These are phyloP conservation scores for Sclerotinia glacialis DNA, from an alignment of 2,329 filamentous ascomycete species.

Conservation along the genomic window DNA sequence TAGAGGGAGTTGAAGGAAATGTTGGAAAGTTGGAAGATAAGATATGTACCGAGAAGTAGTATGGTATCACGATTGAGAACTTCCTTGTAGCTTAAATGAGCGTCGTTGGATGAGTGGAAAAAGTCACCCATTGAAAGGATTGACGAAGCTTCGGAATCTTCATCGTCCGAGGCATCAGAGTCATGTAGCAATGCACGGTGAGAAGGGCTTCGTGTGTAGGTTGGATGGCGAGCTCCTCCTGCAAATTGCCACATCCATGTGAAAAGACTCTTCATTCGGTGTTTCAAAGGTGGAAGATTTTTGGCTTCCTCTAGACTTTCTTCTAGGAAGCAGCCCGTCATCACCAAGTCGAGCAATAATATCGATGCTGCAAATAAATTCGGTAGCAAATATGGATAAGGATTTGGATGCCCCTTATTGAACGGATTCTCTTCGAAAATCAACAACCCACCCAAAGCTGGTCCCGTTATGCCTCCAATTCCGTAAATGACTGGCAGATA, in stretches of 20 bases:
- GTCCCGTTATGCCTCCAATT: constrained; percentile 87
- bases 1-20: constrained; percentile 95
- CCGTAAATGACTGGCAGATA: constrained; percentile 97
- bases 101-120: constrained; percentile 43
- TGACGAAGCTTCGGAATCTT: constrained; percentile 40
- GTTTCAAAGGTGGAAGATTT: constrained; percentile 57
- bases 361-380: constrained; percentile 76
- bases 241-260: constrained; percentile 69
- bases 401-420: constrained; percentile 49
- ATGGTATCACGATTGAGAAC: constrained; percentile 79
- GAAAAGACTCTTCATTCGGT: constrained; percentile 58
- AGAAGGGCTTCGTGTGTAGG: constrained; percentile 50
- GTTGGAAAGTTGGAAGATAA: constrained; percentile 91
- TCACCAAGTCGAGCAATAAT: constrained; percentile 66
- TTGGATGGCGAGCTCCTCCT: constrained; percentile 53
- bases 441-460: constrained; percentile 82
- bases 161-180: constrained; percentile 45
- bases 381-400: constrained; percentile 79
- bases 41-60: constrained; percentile 77
- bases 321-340: constrained; percentile 78
- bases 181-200: constrained; percentile 39
- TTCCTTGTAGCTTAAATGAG: constrained; percentile 52
- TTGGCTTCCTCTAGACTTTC: constrained; percentile 75
- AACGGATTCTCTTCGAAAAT: constrained; percentile 58
- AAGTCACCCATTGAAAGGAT: constrained; percentile 39